phyloP scores from a whole-genome alignment of 1,284 basidiomycete genomes.

The Puccinia triticina region DNA sequence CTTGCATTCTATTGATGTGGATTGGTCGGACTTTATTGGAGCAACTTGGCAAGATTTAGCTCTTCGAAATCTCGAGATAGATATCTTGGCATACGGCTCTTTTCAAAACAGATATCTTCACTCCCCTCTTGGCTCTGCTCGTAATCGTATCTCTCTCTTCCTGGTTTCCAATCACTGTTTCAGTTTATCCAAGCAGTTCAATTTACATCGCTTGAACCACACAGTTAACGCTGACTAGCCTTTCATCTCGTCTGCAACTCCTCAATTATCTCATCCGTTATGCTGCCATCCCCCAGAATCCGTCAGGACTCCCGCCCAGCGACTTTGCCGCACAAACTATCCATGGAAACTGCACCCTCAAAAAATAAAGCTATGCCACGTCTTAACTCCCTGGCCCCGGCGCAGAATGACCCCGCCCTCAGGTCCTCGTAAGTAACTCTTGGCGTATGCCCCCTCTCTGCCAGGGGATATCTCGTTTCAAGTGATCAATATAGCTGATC shows the following conservation, averaged over 20 bases:
- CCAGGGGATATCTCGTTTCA: not conserved
- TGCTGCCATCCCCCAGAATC: not conserved
- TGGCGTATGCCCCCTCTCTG: not conserved
- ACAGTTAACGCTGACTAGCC: not conserved
- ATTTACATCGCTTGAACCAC: constrained; percentile 14
- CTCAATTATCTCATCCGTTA: not conserved
- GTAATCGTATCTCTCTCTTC: constrained; percentile 3
- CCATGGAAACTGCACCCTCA: constrained; percentile 5
- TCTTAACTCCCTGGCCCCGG: constrained; percentile 13
- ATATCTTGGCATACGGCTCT: not conserved
- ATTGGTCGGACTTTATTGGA: too few relatives aligned
- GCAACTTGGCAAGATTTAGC: too few relatives aligned
- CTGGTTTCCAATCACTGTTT: not conserved
- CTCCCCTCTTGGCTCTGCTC: not conserved
- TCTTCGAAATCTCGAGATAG: too few relatives aligned
- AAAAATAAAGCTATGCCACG: not conserved
- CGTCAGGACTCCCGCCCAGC: constrained; percentile 5
- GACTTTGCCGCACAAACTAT: not conserved
- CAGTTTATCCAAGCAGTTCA: constrained; percentile 4
- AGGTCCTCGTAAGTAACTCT: constrained; percentile 25
- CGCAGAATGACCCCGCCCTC: not conserved
- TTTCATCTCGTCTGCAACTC: not conserved
- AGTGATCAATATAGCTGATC: constrained; percentile 1
- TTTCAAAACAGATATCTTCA: not conserved
- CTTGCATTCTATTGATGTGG: not conserved